phyloP scores from a whole-genome alignment of 768 basidiomycete species.

The Cystoderma amianthinum region DNA sequence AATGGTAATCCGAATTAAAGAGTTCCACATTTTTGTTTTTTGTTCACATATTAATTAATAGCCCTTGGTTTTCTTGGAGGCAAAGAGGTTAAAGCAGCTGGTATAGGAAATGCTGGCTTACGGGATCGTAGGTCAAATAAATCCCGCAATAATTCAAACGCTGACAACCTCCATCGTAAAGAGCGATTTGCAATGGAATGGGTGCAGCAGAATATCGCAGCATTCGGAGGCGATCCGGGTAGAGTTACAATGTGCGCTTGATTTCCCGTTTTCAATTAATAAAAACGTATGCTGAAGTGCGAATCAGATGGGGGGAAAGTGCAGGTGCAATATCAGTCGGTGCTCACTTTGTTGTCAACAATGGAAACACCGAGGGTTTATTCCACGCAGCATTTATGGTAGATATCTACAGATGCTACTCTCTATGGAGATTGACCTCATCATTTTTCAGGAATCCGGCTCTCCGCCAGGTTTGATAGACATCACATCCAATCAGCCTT shows the following conservation, averaged over 20 bases:
- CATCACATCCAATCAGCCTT: constrained; percentile 9
- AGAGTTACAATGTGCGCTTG: constrained; percentile 31
- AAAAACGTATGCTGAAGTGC: constrained; percentile 25
- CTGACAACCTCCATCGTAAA: neutral
- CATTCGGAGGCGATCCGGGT: constrained; percentile 44
- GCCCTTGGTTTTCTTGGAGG: constrained; percentile 33
- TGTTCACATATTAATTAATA: constrained; percentile 3
- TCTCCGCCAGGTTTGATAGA: constrained; percentile 7
- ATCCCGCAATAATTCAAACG: constrained; percentile 37
- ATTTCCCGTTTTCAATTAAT: neutral
- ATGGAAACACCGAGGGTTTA: constrained; percentile 21
- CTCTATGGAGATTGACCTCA: neutral
- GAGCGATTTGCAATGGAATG: constrained; percentile 9
- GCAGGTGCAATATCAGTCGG: constrained; percentile 34
- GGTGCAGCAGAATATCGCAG: constrained; percentile 42
- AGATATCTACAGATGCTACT: constrained; percentile 2
- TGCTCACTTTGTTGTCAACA: constrained; percentile 26
- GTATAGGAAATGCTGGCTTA: too few species aligned
- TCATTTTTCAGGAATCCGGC: neutral
- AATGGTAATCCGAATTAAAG: constrained; percentile 17
- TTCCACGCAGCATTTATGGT: constrained; percentile 32
- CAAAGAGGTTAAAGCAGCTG: too few species aligned
- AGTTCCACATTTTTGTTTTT: neutral
- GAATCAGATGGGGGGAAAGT: constrained; percentile 39
- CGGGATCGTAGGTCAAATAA: constrained; percentile 32